A percentile compares a stretch with the other conserved stretches of the same genome.
Conservation (phyloP, 139 green algal genomes). For the Raphidocelis subcapitata region DNA sequence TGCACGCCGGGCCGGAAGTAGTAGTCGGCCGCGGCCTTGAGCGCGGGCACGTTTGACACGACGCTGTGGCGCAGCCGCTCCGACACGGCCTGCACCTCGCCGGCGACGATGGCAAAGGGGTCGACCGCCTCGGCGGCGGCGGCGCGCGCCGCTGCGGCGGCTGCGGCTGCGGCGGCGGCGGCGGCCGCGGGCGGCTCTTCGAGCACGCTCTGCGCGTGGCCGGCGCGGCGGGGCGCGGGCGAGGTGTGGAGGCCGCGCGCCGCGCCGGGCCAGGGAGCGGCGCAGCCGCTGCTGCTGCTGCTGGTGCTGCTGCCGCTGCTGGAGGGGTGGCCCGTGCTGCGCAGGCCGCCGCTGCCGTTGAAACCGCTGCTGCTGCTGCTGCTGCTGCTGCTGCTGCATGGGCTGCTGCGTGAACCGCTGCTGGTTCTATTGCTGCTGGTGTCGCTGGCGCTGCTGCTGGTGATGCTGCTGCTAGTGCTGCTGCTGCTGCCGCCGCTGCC, state of each 20-base stretch:
- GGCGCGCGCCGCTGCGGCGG: neutral
- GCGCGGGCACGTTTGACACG: constrained; percentile 77
- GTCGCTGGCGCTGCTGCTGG: constrained; percentile 10
- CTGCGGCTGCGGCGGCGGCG: too few species aligned
- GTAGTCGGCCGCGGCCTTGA: constrained; percentile 84
- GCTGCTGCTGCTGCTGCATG: neutral
- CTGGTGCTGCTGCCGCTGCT: constrained; percentile 1
- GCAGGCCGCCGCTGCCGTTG: neutral
- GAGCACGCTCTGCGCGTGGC: too few species aligned
- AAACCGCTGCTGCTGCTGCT: neutral
- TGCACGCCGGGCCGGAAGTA: constrained; percentile 86
- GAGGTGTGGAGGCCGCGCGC: too few species aligned
- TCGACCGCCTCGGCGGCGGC: constrained; percentile 39
- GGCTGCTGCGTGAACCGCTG: neutral
- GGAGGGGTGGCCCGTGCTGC: neutral
- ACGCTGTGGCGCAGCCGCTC: constrained; percentile 78
- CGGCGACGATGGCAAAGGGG: constrained; percentile 69
- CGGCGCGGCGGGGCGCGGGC: too few species aligned
- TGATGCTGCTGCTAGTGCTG: constrained; percentile 19
- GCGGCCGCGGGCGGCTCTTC: too few species aligned
- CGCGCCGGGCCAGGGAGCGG: too few species aligned
- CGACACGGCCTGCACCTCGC: constrained; percentile 79
- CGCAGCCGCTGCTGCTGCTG: constrained; percentile 15
- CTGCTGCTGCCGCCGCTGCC: neutral
- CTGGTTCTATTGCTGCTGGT: neutral